Base-by-base conservation (phyloP, 2,329 filamentous ascomycete genomes). In the Leptosphaerulina australis region DNA sequence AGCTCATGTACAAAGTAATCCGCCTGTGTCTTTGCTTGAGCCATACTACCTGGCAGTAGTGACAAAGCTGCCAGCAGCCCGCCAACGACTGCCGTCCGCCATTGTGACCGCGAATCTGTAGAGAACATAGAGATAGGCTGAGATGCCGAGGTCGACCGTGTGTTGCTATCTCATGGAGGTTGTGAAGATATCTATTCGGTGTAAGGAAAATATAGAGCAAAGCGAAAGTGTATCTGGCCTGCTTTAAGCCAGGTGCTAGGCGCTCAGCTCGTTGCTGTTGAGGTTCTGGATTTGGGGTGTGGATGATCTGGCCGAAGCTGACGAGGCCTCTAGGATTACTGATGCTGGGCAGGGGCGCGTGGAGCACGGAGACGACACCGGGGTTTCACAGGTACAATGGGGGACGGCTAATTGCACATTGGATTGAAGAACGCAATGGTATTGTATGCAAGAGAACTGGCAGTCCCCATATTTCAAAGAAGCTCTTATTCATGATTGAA, bases 1-100 rank as follows among this genome's bases (percentile, higher is more conserved):
- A 99, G 80, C 7, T 86, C 84, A 64, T 85, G 86, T 44, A 99
- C 88, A 76, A 88, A 97, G 75, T 97, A 99, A 73, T 99, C 92
- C 24, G 87, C 90, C 36, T 90, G 87, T 2, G 82, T 81, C 69
- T 84, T 85, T 22, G 61, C 58, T 25, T 78, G 75, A 62, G 75
- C 81, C 26, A 54, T 55, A 26, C 49, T 56, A 43, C 61, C 59
- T 1, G 70, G 68, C 22, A 72, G 58, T 66, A 68, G 67, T 22
- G 69, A 61, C 30, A 67, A 46, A 15, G 70, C 60, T 35, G 64
- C 65, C 18, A 71, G 54, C 38, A 74, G 55, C 21, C 63, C 62
- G 54, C 59, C 62, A 22, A 70, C 52, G 37, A 73, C 59, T 14
- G 65, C 67, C 6, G 63, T 67, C 62, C 70, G 66, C 64, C 69